phyloP scores from a whole-genome alignment of 2,329 filamentous ascomycete genomes.

The Mollisia scopiformis region DNA sequence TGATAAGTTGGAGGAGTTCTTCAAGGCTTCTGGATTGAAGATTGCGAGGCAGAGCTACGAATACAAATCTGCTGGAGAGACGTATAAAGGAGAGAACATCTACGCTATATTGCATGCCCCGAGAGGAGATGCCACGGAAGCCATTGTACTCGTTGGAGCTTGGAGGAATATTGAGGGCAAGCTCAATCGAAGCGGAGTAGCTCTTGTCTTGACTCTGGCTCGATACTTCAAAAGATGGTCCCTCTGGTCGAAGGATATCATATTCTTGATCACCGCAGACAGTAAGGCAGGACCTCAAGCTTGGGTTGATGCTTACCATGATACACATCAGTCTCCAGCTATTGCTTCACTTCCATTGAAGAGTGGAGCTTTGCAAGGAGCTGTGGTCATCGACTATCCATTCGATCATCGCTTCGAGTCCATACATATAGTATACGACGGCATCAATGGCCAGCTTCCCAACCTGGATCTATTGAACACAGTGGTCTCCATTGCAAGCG shows the following conservation, averaged over 20 bases:
- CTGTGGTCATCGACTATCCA: conserved; percentile 90
- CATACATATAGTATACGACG: conserved; percentile 91
- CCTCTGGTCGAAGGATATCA: conserved; percentile 98
- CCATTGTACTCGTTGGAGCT: conserved; percentile 87
- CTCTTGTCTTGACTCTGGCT: conserved; percentile 82
- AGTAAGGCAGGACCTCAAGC: conserved; percentile 90
- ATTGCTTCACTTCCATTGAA: conserved; percentile 84
- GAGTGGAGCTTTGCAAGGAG: conserved; percentile 90
- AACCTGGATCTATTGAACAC: conserved; percentile 97
- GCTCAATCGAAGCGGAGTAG: conserved; percentile 85
- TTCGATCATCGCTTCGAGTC: conserved; percentile 83
- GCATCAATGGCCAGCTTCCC: conserved; percentile 91
- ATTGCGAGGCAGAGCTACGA: conserved; percentile 86
- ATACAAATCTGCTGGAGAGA: conserved; percentile 77
- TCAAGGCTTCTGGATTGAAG: conserved; percentile 81
- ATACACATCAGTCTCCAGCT: conserved; percentile 72
- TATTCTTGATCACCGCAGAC: conserved; percentile 86
- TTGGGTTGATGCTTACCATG: conserved; percentile 98
- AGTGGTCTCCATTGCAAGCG: conserved; percentile 81
- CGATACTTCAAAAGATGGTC: conserved; percentile 98
- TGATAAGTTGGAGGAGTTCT: conserved; percentile 73
- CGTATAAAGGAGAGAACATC: conserved; percentile 81
- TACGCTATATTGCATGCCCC: conserved; percentile 94
- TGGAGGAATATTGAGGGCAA: conserved; percentile 82
- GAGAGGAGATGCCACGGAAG: conserved; percentile 93